phyloP scores from a whole-genome alignment of 768 basidiomycete species.

The Leucosporidium scottii region DNA sequence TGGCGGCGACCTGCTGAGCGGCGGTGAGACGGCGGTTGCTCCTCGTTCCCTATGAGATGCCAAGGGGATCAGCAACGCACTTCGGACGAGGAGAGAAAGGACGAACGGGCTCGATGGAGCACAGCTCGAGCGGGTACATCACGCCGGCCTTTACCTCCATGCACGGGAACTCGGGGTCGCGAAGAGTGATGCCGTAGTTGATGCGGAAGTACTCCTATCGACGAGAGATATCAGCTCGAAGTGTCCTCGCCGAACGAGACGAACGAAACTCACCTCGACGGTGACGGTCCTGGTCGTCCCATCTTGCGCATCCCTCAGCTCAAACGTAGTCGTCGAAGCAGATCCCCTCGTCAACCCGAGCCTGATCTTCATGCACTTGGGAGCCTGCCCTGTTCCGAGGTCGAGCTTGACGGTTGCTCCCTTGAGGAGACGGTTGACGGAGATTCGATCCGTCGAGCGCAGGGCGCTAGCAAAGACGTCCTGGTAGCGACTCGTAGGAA shows the following conservation, averaged over 20 bases:
- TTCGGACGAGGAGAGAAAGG: too few species aligned
- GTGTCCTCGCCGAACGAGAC: too few species aligned
- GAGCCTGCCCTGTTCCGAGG: neutral
- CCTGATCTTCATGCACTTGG: neutral
- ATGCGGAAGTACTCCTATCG: slow-evolving; percentile 4
- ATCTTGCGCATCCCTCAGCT: too few species aligned
- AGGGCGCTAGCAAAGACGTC: neutral
- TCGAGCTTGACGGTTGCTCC: neutral
- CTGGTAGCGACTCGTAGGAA: neutral
- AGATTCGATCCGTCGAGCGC: neutral
- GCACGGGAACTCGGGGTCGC: slow-evolving; percentile 4
- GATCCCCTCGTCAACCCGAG: neutral
- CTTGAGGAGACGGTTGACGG: neutral
- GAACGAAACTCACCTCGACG: slow-evolving; percentile 14
- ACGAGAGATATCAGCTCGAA: too few species aligned
- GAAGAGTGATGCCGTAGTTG: neutral
- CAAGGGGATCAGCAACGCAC: too few species aligned
- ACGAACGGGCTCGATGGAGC: neutral
- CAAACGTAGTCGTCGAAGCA: too few species aligned
- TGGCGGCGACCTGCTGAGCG: too few species aligned
- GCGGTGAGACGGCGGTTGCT: too few species aligned
- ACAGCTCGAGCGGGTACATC: slow-evolving; percentile 10
- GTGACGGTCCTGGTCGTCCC: neutral
- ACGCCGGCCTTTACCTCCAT: neutral
- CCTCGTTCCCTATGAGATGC: too few species aligned